Evolutionary conservation across 2,329 filamentous ascomycete genomes (phyloP), one percentile per base, ranked within the genome.

Genomic region (Fusarium nygamai): DNA sequence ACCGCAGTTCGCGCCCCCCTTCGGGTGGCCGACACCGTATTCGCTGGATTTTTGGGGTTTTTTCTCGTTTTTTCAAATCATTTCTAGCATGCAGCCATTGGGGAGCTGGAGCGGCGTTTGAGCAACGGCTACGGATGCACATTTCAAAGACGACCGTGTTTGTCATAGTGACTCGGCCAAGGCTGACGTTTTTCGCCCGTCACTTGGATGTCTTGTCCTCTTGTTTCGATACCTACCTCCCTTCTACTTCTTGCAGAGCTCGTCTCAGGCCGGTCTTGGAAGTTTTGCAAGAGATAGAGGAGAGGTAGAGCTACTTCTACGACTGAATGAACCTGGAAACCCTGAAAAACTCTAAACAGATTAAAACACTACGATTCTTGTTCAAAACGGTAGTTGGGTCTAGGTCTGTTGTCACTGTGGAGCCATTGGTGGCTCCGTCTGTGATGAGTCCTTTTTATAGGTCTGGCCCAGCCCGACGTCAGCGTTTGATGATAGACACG

Each of bases 211-310:
- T 60, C 64, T 61, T 64, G 63, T 74, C 61, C 47, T 70, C 44
- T 70, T 74, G 64, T 66, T 78, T 71, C 67, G 50, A 75, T 50
- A 41, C 61, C 63, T 76, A 64, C 59, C 70, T 72, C 50, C 63
- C 64, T 61, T 75, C 68, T 75, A 60, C 64, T 69, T 69, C 44
- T 74, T 51, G 34, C 60, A 71, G 48, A 71, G 59, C 67, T 67
- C 60, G 66, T 67, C 64, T 79, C 76, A 69, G 75, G 74, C 78
- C 67, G 78, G 78, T 68, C 77, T 79, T 72, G 71, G 69, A 73
- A 67, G 73, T 74, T 76, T 70, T 73, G 71, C 70, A 61, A 64
- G 62, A 70, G 61, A 71, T 57, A 61, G 66, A 72, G 59, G 66
- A 68, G 65, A 64, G 54, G 64, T 62, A 73, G 66, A 59, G 71